Conservation (phyloP, 1,284 basidiomycete species). For the Leccinum pachyderme region DNA sequence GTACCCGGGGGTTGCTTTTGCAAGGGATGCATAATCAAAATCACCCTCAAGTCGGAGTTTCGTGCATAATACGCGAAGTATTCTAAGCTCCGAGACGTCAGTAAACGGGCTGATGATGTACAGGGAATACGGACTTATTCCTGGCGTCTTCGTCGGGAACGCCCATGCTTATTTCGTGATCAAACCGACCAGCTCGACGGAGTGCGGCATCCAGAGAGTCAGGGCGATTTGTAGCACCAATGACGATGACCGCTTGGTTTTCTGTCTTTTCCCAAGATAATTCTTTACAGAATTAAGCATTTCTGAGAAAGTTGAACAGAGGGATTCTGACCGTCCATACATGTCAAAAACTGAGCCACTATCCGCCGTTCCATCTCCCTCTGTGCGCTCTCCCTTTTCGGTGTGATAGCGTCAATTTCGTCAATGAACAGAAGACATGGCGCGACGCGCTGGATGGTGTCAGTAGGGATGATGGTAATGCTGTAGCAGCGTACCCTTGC, state of each 20-base stretch:
- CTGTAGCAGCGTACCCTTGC: conserved; percentile 57
- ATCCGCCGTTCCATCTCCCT: conserved; percentile 98
- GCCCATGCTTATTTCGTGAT: conserved; percentile 97
- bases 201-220: conserved; percentile 94
- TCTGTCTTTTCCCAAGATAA: conserved; percentile 90
- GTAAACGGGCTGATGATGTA: background rate
- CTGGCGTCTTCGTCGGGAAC: conserved; percentile 91
- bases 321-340: conserved; percentile 82
- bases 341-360: conserved; percentile 95
- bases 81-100: conserved; percentile 44
- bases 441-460: conserved; percentile 58
- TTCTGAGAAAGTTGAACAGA: conserved; percentile 38
- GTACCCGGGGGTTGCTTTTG: conserved; percentile 94
- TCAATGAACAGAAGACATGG: conserved; percentile 94
- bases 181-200: conserved; percentile 91
- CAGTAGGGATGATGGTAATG: conserved; percentile 1
- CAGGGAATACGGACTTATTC: conserved; percentile 67
- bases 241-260: conserved; percentile 89
- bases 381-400: conserved; percentile 95
- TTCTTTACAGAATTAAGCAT: conserved; percentile 44
- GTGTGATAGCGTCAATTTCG: conserved; percentile 97
- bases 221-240: conserved; percentile 94
- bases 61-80: conserved; percentile 75
- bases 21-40: conserved; percentile 80
- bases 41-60: conserved; percentile 78